Base-by-base conservation (phyloP, 352 stramenopile genomes). In the Phytopythium delawarense region DNA sequence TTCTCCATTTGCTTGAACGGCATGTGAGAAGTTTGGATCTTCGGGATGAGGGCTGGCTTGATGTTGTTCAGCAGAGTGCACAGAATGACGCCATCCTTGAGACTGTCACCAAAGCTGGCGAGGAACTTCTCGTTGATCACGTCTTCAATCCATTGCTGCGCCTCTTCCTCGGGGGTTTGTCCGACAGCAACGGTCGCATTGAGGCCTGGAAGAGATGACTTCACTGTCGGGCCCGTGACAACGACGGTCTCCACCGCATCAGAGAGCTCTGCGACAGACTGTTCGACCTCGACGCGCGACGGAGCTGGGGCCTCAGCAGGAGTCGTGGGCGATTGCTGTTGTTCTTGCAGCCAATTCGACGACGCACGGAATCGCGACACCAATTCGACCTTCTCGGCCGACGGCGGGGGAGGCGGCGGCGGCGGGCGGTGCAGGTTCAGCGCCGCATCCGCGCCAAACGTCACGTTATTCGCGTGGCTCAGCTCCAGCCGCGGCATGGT, bases 1-100 rank as follows among this genome's bases (percentile, higher is more conserved):
- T 97, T 97, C 63, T 97, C 89, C 88, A 97, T 96, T 63, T 95
- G 88, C 75, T 93, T 95, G 70, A 97, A 96, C 7, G 83, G 81
- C 73, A 89, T 91, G 7, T 69, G 52, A 3, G 86, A 89, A 20
- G 66, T 76, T 71, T 92, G 77, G 34, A 94, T 88, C 42, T 70
- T 70, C 28, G 70, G 51, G 11, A 91, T 81, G 2, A 78, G 51
- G 9, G 76, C 74, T 13, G 86, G 81, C 45, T 84, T 73, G 58
- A 94, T 88, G 55, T 70, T 81, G 69, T 94, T 94, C 65, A 94
- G 76, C 44, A 91, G 50, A 15, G 74, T 74, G 63, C 83, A 92
- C n/a, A 94, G 64, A 28, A 92, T 81, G 25, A 92, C 71, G n/a
- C 86, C 86, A 62, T 92, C 81, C 65, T 90, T 89, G 35, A 94